Conservation (phyloP, 2,329 filamentous ascomycete species). For the Hypoxylon sp. region DNA sequence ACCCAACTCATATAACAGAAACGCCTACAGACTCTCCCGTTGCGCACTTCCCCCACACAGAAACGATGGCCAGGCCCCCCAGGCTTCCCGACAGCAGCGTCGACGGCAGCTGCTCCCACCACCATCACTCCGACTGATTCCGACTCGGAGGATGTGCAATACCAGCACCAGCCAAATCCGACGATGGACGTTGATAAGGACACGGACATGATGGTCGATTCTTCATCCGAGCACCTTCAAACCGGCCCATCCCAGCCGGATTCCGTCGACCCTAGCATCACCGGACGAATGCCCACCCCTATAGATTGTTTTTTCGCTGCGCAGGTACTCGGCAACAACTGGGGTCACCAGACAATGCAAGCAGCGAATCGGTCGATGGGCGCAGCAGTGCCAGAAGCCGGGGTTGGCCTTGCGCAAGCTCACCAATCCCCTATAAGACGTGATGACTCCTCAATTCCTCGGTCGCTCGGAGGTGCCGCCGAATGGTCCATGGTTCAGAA, state of each 20-base stretch:
- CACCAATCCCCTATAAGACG: constrained; percentile 55
- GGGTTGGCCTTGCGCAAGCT: constrained; percentile 35
- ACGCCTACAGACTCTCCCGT: constrained; percentile 67
- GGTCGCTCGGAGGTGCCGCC: constrained; percentile 60
- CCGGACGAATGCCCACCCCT: constrained; percentile 70
- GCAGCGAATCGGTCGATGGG: constrained; percentile 57
- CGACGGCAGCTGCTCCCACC: constrained; percentile 51
- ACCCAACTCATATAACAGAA: constrained; percentile 59
- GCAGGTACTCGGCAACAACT: constrained; percentile 68
- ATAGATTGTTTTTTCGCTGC: constrained; percentile 71
- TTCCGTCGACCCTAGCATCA: constrained; percentile 52
- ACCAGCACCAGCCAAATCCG: constrained; percentile 46
- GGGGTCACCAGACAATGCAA: constrained; percentile 57
- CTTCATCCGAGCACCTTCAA: constrained; percentile 48
- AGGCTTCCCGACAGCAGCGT: constrained; percentile 45
- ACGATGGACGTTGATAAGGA: constrained; percentile 60
- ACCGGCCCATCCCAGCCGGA: constrained; percentile 55
- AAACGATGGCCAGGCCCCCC: constrained; percentile 55
- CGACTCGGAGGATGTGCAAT: constrained; percentile 57
- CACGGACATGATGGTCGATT: constrained; percentile 67
- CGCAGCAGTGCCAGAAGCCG: constrained; percentile 58
- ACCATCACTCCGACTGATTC: constrained; percentile 60
- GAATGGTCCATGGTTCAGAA: constrained; percentile 69
- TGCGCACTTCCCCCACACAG: constrained; percentile 62
- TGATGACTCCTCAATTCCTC: constrained; percentile 64